Conservation (phyloP, 495 filamentous ascomycete species). For the Lindgomyces ingoldianus region DNA sequence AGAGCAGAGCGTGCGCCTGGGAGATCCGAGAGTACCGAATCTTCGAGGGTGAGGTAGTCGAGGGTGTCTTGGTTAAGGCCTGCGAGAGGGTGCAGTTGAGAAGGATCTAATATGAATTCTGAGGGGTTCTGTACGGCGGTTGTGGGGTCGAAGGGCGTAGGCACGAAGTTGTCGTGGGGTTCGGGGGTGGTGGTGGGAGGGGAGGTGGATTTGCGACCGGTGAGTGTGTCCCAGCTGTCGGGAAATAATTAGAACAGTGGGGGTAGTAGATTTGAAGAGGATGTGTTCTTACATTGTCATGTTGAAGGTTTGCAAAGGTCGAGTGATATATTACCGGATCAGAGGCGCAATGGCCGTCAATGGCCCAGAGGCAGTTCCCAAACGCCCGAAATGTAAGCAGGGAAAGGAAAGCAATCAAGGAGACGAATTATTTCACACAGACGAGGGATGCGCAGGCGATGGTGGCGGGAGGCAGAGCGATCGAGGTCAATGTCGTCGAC, state of each 20-base stretch:
- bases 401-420: background rate
- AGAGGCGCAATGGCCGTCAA: constrained; percentile 7
- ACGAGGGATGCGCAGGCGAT: constrained; percentile 13
- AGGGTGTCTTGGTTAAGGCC: constrained; percentile 88
- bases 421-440: background rate
- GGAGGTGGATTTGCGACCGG: constrained; percentile 67
- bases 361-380: constrained; percentile 1
- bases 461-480: constrained; percentile 1
- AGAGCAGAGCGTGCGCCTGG: constrained; percentile 82
- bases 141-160: constrained; percentile 66
- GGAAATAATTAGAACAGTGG: background rate
- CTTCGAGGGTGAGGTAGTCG: constrained; percentile 92
- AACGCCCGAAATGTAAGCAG: constrained; percentile 13
- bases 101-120: constrained; percentile 84
- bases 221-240: constrained; percentile 73
- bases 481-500: constrained; percentile 4
- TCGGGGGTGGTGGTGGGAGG: constrained; percentile 49
- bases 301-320: constrained; percentile 2
- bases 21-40: constrained; percentile 83
- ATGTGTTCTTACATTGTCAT: constrained; percentile 30
- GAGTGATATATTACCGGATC: background rate
- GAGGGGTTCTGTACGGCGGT: constrained; percentile 71
- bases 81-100: constrained; percentile 87
- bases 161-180: constrained; percentile 48
- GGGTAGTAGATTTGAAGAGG: background rate